A percentile compares a stretch with the other conserved stretches of the same genome.
Evolutionary conservation across 345 rosid species (phyloP).

Genomic region (Diplotaxis tenuifolia): DNA sequence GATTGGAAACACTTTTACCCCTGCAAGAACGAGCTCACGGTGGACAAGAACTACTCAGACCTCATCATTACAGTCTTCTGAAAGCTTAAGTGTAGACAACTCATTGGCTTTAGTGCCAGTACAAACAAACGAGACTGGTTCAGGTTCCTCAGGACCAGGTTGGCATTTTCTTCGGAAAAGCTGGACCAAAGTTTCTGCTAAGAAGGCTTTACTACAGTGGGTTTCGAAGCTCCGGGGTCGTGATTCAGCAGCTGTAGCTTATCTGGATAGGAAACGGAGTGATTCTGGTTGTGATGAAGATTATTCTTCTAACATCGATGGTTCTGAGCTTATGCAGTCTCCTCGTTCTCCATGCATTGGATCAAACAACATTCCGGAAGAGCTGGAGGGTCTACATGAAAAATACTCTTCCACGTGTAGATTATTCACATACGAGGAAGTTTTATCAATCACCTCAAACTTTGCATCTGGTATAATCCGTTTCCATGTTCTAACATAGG

Average conservation of each 20-base stretch:
- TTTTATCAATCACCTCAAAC: slow-evolving; percentile 58
- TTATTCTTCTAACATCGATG: slow-evolving; percentile 43
- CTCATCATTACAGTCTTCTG: slow-evolving; percentile 27
- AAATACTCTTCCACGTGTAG: slow-evolving; percentile 76
- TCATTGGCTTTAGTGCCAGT: slow-evolving; percentile 57
- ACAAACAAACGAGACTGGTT: slow-evolving; percentile 31
- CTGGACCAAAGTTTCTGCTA: slow-evolving; percentile 44
- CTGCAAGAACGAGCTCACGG: slow-evolving; percentile 36
- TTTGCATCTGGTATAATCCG: slow-evolving; percentile 59
- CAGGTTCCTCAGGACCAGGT: slow-evolving; percentile 45
- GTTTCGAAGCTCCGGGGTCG: slow-evolving; percentile 47
- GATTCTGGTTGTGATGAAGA: slow-evolving; percentile 37
- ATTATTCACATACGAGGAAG: slow-evolving; percentile 77
- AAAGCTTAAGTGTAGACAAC: slow-evolving; percentile 38
- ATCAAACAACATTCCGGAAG: slow-evolving; percentile 46
- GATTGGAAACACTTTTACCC: slow-evolving; percentile 28
- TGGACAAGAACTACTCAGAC: slow-evolving; percentile 30
- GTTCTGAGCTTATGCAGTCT: slow-evolving; percentile 38
- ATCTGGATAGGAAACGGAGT: slow-evolving; percentile 62
- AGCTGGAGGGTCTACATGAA: slow-evolving; percentile 64
- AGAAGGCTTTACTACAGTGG: slow-evolving; percentile 51
- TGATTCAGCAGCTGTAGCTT: slow-evolving; percentile 54
- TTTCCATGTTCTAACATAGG: background rate
- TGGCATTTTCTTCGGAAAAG: slow-evolving; percentile 60
- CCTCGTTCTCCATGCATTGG: slow-evolving; percentile 44